phyloP scores from a whole-genome alignment of 345 rosid species.

The Iberis pinnata region DNA sequence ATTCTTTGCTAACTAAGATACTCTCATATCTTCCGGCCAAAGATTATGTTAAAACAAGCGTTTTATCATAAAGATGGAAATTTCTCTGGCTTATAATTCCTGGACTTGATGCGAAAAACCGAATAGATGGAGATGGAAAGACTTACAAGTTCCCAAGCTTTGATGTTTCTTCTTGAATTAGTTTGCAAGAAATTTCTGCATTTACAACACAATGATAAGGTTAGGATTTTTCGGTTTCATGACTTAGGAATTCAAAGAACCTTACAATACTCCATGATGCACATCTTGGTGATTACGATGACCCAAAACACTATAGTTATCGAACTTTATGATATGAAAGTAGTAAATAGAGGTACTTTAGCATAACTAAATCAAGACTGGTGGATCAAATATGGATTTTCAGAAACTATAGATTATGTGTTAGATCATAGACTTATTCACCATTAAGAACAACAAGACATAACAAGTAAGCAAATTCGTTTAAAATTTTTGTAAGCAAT shows the following conservation, averaged over 20 bases:
- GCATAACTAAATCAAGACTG: no score
- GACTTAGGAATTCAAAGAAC: constrained; percentile 3
- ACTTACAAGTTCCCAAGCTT: constrained; percentile 81
- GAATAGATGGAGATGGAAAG: no score
- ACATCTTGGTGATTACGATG: constrained; percentile 77
- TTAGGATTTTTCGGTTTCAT: neutral
- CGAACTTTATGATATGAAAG: constrained; percentile 68
- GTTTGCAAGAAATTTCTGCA: constrained; percentile 47
- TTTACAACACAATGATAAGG: constrained; percentile 21
- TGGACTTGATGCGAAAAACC: neutral
- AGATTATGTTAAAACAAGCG: constrained; percentile 2
- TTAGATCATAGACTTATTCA: no score
- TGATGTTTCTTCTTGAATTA: constrained; percentile 40
- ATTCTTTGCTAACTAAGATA: constrained; percentile 1
- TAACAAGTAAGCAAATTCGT: no score
- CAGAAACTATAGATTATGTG: no score
- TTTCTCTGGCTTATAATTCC: neutral
- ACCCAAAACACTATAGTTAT: constrained; percentile 70
- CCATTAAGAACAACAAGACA: no score
- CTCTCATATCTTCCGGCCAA: neutral
- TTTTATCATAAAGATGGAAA: neutral
- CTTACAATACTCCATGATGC: constrained; percentile 59
- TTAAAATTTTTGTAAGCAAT: no score
- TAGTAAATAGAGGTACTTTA: no score
- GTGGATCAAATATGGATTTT: no score